Conservation (phyloP, 208 protist species). For the Crithidia acanthocephali region DNA sequence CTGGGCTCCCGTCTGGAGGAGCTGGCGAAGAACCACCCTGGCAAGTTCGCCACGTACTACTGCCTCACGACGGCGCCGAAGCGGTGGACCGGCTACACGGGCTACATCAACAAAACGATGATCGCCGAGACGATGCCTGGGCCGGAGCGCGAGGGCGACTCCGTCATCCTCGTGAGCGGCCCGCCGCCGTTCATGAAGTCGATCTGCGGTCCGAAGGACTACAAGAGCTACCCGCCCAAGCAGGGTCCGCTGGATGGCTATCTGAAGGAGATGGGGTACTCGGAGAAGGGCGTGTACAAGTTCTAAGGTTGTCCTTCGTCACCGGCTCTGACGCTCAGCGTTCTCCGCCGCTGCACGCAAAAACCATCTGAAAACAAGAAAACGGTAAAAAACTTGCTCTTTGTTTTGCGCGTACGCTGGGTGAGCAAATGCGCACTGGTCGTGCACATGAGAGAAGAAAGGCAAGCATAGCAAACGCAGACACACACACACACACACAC, state of each 20-base stretch:
- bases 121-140: constrained; percentile 72
- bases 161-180: constrained; percentile 71
- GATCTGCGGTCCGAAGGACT: constrained; percentile 79
- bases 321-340: neutral
- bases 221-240: constrained; percentile 47
- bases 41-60: constrained; percentile 74
- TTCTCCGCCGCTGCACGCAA: neutral
- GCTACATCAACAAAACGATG: constrained; percentile 59
- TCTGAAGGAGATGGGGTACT: constrained; percentile 81
- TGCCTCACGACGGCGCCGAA: constrained; percentile 58
- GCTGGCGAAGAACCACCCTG: constrained; percentile 51
- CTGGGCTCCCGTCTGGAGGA: constrained; percentile 67
- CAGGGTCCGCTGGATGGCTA: constrained; percentile 67
- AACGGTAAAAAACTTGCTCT: no score
- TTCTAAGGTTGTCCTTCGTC: constrained; percentile 47
- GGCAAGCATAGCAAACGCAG: neutral
- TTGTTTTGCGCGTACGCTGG: neutral
- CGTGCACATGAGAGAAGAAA: neutral
- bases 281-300: constrained; percentile 69
- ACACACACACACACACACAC: neutral
- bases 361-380: constrained; percentile 2
- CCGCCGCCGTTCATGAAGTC: constrained; percentile 79
- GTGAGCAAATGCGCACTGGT: neutral
- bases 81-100: constrained; percentile 65
- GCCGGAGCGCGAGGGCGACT: constrained; percentile 37